Percentiles rank a stretch among this genome's conserved stretches.
These are phyloP conservation scores for Mycocentrospora acerina DNA, from an alignment of 2,329 filamentous ascomycete genomes.

Conservation along the genomic window DNA sequence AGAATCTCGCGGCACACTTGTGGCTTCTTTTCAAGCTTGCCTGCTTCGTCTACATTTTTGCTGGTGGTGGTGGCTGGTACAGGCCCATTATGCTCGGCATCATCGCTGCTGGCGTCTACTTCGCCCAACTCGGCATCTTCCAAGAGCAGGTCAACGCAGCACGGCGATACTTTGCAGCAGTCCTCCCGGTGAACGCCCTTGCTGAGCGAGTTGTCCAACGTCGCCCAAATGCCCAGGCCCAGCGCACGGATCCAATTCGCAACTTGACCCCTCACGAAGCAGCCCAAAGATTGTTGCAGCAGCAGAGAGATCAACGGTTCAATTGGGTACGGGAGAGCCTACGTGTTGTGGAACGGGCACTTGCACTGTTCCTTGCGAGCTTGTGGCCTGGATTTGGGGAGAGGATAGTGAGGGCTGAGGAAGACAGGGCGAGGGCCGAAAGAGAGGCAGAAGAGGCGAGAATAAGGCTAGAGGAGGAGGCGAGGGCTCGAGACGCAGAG, in stretches of 20 bases:
- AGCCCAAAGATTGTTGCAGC: conserved; percentile 43
- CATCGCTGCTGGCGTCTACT: conserved; percentile 45
- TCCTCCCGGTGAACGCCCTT: conserved; percentile 34
- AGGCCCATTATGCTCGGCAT: conserved; percentile 43
- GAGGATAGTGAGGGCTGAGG: conserved; percentile 58
- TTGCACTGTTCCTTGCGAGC: conserved; percentile 64
- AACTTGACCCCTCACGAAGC: conserved; percentile 45
- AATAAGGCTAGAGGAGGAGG: conserved; percentile 21
- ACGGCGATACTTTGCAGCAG: conserved; percentile 48
- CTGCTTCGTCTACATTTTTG: conserved; percentile 60
- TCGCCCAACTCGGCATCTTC: conserved; percentile 46
- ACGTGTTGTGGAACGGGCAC: conserved; percentile 54
- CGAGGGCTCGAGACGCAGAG: conserved; percentile 9
- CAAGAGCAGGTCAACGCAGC: conserved; percentile 42
- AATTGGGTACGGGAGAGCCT: conserved; percentile 39
- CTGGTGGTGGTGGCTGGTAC: conserved; percentile 46
- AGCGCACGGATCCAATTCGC: conserved; percentile 8
- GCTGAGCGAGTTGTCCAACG: conserved; percentile 19
- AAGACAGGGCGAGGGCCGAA: conserved; percentile 46
- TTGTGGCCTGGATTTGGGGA: conserved; percentile 64
- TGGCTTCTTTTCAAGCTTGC: conserved; percentile 62
- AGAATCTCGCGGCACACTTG: conserved; percentile 41
- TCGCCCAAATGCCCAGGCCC: conserved; percentile 5
- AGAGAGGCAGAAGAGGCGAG: conserved; percentile 30
- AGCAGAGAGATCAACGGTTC: conserved; percentile 32